phyloP scores from a whole-genome alignment of 805 yeast genomes.

The Barnettozyma populi region DNA sequence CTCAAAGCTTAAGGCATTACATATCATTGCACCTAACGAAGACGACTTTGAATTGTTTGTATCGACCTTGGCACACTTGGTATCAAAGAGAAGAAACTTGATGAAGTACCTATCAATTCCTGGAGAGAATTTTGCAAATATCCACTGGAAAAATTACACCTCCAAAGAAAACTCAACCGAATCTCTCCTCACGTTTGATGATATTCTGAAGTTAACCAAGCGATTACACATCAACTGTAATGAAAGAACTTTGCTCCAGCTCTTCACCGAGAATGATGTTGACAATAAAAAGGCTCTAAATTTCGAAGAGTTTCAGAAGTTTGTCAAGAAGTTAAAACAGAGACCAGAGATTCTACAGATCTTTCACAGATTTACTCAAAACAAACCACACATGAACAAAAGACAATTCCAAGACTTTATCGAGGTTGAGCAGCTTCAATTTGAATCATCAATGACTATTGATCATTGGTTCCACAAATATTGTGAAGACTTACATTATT shows the following conservation, averaged over 20 bases:
- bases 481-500: conserved; percentile 11
- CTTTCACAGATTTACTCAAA: conserved; percentile 35
- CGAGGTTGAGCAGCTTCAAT: conserved; percentile 42
- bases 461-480: conserved; percentile 35
- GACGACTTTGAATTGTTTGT: conserved; percentile 51
- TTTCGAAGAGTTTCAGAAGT: conserved; percentile 69
- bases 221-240: conserved; percentile 72
- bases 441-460: conserved; percentile 25
- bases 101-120: conserved; percentile 60
- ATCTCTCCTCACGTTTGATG: conserved; percentile 53
- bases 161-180: conserved; percentile 29
- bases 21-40: conserved; percentile 58
- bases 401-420: conserved; percentile 41
- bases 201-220: conserved; percentile 58
- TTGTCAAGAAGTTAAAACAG: conserved; percentile 61
- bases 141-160: conserved; percentile 56
- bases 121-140: conserved; percentile 53
- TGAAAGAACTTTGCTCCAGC: conserved; percentile 36
- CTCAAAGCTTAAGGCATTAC: conserved; percentile 69
- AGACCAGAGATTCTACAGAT: conserved; percentile 56
- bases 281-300: conserved; percentile 47
- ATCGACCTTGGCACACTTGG: conserved; percentile 48
- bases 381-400: conserved; percentile 22
- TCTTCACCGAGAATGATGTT: conserved; percentile 52
- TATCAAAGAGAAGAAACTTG: conserved; percentile 52